phyloP scores from a whole-genome alignment of 2,329 filamentous ascomycete genomes.

The Fusarium dlaminii region DNA sequence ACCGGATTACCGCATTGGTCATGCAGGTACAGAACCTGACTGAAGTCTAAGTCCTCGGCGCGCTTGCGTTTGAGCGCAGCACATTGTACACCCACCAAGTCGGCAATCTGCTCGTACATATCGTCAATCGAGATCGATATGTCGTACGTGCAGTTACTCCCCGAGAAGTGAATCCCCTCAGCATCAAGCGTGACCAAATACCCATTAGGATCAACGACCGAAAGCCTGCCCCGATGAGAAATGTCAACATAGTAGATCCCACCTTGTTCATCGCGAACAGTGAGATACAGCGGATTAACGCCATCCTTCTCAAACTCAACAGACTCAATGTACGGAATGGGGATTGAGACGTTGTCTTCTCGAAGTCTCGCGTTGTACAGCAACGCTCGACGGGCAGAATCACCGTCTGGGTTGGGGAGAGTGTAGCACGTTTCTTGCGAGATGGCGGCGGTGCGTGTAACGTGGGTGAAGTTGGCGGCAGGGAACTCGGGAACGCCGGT shows the following conservation, averaged over 20 bases:
- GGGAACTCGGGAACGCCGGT: conserved; percentile 30
- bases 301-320: conserved; percentile 47
- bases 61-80: conserved; percentile 38
- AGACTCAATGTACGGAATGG: conserved; percentile 51
- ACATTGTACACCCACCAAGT: conserved; percentile 46
- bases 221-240: conserved; percentile 45
- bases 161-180: conserved; percentile 49
- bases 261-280: conserved; percentile 43
- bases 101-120: conserved; percentile 48
- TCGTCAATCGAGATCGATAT: conserved; percentile 47
- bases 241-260: conserved; percentile 47
- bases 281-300: conserved; percentile 47
- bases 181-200: conserved; percentile 48
- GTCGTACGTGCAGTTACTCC: conserved; percentile 45
- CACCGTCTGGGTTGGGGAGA: conserved; percentile 39
- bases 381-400: conserved; percentile 38
- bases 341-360: conserved; percentile 45
- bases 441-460: conserved; percentile 43
- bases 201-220: conserved; percentile 45
- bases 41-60: conserved; percentile 44
- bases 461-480: conserved; percentile 47
- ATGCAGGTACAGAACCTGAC: conserved; percentile 45
- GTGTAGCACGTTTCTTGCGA: conserved; percentile 46
- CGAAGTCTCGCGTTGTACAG: conserved; percentile 46
- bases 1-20: conserved; percentile 50